Base-by-base conservation (phyloP, 805 yeast species). In the Scheffersomyces amazonensis region DNA sequence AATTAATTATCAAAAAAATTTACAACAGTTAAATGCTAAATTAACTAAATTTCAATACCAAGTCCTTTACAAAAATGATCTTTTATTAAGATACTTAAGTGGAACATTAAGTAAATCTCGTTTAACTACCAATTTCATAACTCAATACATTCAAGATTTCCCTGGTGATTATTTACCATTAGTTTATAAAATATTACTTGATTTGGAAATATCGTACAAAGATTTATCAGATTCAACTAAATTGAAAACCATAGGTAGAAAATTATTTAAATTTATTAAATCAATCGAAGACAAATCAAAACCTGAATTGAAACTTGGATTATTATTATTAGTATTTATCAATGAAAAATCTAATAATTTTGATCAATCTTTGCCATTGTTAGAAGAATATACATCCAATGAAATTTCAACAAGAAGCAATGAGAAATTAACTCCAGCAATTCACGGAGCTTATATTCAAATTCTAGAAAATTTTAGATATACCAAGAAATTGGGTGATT, bases 371-470 rank as follows among this genome's bases (percentile, higher is more conserved):
- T 53, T 58, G 10, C 31, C 50, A 7, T 40, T 66, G 6, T 53
- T 76, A 32, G 76, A 74, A 48, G 48, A 53, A 19, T 40, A 64
- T 4, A 44, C 49, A 24, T 13, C n/a, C 7, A 3, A 6, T 27
- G 30, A 27, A 27, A 5, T 27, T n/a, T 7, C 5, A n/a, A 12
- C 7, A 5, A 6, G 10, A 20, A 6, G 10, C 6, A 40, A 42
- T 0, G 38, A 37, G 15, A 46, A 50, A 16, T 35, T 65, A 2
- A 34, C 52, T 31, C 82, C 86, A 2, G 76, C 77, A 3, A 53
- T 83, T 32, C 63, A 75, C 28, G 76, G 79, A 19, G 58, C 73
- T 4, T 56, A 80, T 20, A 62, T 74, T 8, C 64, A 76, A 11
- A 50, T 81, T 5, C 78, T 75, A 53, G 82, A 76, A 44, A 42